phyloP scores from a whole-genome alignment of 257 asterid genomes.

The Jaltomata sinuosa region DNA sequence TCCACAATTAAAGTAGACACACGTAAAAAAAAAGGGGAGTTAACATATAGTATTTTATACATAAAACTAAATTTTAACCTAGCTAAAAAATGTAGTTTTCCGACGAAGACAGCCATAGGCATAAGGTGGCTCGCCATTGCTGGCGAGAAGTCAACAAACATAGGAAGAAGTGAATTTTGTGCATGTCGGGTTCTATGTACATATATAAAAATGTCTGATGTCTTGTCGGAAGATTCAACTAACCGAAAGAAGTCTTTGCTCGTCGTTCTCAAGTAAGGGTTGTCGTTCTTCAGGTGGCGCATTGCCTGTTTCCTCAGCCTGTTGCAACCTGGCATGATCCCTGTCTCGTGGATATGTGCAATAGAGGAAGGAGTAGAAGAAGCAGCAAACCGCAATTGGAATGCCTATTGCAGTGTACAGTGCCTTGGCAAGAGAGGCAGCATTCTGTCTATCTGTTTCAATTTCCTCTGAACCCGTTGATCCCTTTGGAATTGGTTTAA shows the following conservation, averaged over 20 bases:
- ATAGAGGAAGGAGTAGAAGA: conserved; percentile 29
- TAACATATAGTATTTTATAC: too few species aligned
- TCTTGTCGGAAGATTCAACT: not conserved
- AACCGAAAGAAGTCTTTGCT: conserved; percentile 34
- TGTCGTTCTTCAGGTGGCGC: conserved; percentile 15
- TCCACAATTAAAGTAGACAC: not conserved
- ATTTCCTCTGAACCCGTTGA: not conserved
- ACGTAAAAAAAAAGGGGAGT: too few species aligned
- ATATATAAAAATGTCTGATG: not conserved
- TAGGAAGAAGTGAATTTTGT: not conserved
- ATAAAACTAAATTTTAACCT: too few species aligned
- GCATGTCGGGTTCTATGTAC: not conserved
- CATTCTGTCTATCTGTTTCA: conserved; percentile 48
- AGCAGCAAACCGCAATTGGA: conserved; percentile 62
- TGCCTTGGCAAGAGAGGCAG: conserved; percentile 82
- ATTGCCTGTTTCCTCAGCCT: conserved; percentile 4
- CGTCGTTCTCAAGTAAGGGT: conserved; percentile 32
- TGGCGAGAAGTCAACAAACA: not conserved
- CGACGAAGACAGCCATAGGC: too few species aligned
- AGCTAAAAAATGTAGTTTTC: too few species aligned
- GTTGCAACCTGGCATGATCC: conserved; percentile 60
- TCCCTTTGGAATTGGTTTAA: conserved; percentile 38
- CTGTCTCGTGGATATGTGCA: conserved; percentile 12
- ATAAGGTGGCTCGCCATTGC: not conserved
- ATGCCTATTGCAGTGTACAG: conserved; percentile 82